Conservation (phyloP, 2,329 filamentous ascomycete species). For the Trichoderma gracile region DNA sequence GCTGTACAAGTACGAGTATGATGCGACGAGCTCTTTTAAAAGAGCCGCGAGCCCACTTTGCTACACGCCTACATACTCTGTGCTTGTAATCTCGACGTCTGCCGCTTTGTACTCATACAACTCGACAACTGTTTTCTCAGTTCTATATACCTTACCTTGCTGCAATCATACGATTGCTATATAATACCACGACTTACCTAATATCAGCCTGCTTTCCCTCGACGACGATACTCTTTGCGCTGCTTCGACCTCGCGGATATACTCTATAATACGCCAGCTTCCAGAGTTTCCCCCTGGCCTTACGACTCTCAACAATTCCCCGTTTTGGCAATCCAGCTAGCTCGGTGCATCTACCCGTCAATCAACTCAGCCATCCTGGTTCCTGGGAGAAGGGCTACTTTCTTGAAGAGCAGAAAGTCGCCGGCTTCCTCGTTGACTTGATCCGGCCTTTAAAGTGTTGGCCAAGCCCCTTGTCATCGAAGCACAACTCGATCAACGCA, state of each 20-base stretch:
- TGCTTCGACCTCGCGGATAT: not conserved
- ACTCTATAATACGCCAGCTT: not conserved
- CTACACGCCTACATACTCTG: not conserved
- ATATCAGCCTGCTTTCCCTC: not conserved
- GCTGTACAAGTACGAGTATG: constrained; percentile 11
- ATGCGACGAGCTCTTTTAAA: constrained; percentile 23
- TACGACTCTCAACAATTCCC: constrained; percentile 41
- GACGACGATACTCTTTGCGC: not conserved
- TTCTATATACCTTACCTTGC: not conserved
- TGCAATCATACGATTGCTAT: not conserved
- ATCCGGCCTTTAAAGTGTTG: no score
- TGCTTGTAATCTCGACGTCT: not conserved
- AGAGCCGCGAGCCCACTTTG: constrained; percentile 19
- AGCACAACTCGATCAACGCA: no score
- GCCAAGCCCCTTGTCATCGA: no score
- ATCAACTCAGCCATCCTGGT: not conserved
- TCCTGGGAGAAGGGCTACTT: not conserved
- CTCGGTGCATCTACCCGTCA: constrained; percentile 39
- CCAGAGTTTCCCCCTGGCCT: not conserved
- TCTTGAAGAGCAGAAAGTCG: not conserved
- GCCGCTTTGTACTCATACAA: not conserved
- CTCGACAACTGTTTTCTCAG: not conserved
- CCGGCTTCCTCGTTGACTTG: not conserved
- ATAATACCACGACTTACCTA: not conserved
- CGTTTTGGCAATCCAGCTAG: constrained; percentile 41